These are phyloP conservation scores for Entamoeba invadens DNA, from an alignment of 208 protist species.

Conservation along the genomic window DNA sequence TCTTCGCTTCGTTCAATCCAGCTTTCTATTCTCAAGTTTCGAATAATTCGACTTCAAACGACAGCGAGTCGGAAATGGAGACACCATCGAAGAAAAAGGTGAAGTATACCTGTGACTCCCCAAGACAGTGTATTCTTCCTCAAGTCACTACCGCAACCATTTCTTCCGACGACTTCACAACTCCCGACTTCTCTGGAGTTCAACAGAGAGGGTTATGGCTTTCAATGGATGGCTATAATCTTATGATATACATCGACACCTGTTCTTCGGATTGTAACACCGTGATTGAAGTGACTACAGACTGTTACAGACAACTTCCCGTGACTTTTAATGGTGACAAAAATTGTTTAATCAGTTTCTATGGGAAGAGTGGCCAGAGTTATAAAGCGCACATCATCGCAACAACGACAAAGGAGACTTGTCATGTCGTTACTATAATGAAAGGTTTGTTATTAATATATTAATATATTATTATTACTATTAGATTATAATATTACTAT, in stretches of 20 bases:
- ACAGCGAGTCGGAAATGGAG: too few species aligned
- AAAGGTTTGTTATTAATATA: not conserved
- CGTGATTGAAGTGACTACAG: not conserved
- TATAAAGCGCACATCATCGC: not conserved
- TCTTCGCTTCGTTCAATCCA: too few species aligned
- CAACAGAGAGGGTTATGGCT: not conserved
- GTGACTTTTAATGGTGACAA: not conserved
- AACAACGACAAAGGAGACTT: not conserved
- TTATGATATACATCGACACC: not conserved
- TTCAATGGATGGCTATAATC: not conserved
- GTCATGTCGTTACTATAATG: not conserved
- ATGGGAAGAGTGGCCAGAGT: not conserved
- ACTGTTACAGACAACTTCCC: not conserved
- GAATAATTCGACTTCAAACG: too few species aligned
- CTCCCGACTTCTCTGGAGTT: not conserved
- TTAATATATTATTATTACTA: too few species aligned
- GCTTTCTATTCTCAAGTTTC: too few species aligned
- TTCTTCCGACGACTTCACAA: not conserved
- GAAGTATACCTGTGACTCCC: not conserved
- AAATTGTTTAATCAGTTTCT: not conserved
- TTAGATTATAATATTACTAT: too few species aligned
- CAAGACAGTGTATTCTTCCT: not conserved
- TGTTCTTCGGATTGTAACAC: not conserved
- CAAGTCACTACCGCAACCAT: not conserved
- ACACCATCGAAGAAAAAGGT: too few species aligned